Base-by-base conservation (phyloP, 768 basidiomycete genomes). In the Termitomyces sp. region DNA sequence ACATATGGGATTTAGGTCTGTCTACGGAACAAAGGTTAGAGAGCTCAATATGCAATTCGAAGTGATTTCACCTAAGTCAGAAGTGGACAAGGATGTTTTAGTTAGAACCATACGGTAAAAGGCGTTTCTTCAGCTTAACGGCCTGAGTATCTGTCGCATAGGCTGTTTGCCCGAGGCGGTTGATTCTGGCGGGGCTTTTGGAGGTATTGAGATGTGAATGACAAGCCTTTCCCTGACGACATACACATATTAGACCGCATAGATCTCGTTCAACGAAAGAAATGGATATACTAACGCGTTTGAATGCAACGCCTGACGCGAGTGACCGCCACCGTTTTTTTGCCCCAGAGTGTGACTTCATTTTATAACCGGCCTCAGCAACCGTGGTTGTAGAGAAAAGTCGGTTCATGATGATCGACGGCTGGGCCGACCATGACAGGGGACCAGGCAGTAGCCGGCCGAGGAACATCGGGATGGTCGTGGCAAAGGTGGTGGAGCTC, bases 321-420 rank as follows among this genome's bases (percentile, higher is more conserved):
- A 91, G 73, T 3, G 88, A 86, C 60, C 84, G 78, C 89, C 89
- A 92, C 63, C 91, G 78, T 74, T 92, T 92, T 76, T 92, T 92
- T 24, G 91, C 83, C 11, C 90, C 91, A 3, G 85, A 88, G 70
- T 92, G 91, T 1, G 88, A 83, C 73, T 92, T 92, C 67, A 92
- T 75, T 75, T 92, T 92, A 57, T 90, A 91, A n/a, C 78, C 78
- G 58, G 86, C 89, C 57, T 82, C 79, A 33, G 73, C 70, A 1
- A 80, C 63, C 7, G 82, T 72, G 5, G 86, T 84, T 15, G 85
- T 84, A 40, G 90, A 89, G 72, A 92, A 90, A 15, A 77, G 66
- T 24, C 83, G 81, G 13, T 69, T 57, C 38, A 63, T 54, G 28
- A 67, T 62, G 33, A 32, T 40, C 33, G 62, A 58, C 11, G 62